A percentile compares a stretch with the other conserved stretches of the same genome.
These are phyloP conservation scores for Botrytis pseudocinerea DNA, from an alignment of 2,329 filamentous ascomycete genomes.

Conservation along the genomic window DNA sequence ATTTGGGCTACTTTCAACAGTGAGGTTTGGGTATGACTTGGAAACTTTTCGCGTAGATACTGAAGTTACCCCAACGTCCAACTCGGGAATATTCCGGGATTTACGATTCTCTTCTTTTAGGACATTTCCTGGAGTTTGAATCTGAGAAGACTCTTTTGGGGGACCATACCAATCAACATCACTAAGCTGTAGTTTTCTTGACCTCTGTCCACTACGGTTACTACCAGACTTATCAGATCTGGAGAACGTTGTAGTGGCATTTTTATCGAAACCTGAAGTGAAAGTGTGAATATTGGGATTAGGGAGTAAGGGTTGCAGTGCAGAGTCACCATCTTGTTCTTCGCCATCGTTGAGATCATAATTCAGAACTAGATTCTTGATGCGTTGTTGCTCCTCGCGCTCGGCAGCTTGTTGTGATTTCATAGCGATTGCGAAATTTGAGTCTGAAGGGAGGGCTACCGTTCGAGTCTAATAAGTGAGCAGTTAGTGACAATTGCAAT, in stretches of 20 bases:
- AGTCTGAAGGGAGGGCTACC: conserved; percentile 86
- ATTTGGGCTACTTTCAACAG: not conserved
- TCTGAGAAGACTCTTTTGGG: conserved; percentile 31
- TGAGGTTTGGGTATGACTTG: not conserved
- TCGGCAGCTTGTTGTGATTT: conserved; percentile 93
- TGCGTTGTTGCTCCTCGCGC: conserved; percentile 93
- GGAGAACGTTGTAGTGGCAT: conserved; percentile 43
- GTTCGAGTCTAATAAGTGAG: conserved; percentile 68
- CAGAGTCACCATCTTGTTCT: conserved; percentile 70
- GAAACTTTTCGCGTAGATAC: conserved; percentile 18
- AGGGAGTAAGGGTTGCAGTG: conserved; percentile 46
- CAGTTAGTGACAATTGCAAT: conserved; percentile 24
- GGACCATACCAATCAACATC: conserved; percentile 91
- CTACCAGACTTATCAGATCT: conserved; percentile 43
- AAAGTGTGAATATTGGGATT: conserved; percentile 55
- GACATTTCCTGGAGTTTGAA: conserved; percentile 26
- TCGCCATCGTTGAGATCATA: conserved; percentile 89
- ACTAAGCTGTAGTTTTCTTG: conserved; percentile 88
- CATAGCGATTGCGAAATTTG: conserved; percentile 94
- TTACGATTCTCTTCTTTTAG: conserved; percentile 4
- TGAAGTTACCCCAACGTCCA: not conserved
- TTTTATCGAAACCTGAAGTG: conserved; percentile 58
- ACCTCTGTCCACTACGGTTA: conserved; percentile 68
- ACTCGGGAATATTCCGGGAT: conserved; percentile 1
- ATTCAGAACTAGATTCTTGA: conserved; percentile 96